Base-by-base conservation (phyloP, 2,329 filamentous ascomycete genomes). In the Diaporthe humulicola region DNA sequence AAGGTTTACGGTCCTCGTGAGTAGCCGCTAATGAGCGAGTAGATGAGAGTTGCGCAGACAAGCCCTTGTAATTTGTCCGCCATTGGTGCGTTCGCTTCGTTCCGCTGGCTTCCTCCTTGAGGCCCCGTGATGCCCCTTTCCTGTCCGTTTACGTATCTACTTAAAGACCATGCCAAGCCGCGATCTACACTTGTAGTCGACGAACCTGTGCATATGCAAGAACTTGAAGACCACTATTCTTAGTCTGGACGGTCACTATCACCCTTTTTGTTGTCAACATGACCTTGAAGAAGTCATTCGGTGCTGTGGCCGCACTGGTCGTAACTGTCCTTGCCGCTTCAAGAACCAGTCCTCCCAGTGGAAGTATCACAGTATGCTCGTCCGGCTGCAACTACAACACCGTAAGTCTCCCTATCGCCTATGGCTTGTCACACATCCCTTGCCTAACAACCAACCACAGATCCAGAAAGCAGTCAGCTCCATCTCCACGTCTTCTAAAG, bases 391-490 rank as follows among this genome's bases (percentile, higher is more conserved):
- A 73, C 61, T 75, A 75, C 61, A 70, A 57, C 14, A 76, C 69
- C 9, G 75, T 76, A 36, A 17, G 75, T 50, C 2, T 52, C 48
- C 14, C 10, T 22, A 14, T 12, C 19, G 6, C 15, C 33, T 30
- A 1, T 9, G 8, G 30, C 22, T 9, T 42, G 19, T 40, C 10
- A 36, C 8, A 25, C 10, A 15, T 14, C 22, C 17, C 28, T 7
- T 42, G 25, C 28, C 30, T 45, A 50, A 73, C 36, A 38, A 3
- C 22, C 4, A 36, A n/a, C 4, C 12, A 50, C 61, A 76, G 75
- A 66, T 76, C 38, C 75, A 76, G 61, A 57, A 60, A 25, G 75
- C 75, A 50, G 75, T 76, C 57, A 70, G 73, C 58, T 75, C 75
- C 33, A 70, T 76, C 36, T 33, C 48, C 73, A 70, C 73, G 17